Conservation (phyloP, 2,329 filamentous ascomycete genomes). For the Sphaerostilbella broomeana region DNA sequence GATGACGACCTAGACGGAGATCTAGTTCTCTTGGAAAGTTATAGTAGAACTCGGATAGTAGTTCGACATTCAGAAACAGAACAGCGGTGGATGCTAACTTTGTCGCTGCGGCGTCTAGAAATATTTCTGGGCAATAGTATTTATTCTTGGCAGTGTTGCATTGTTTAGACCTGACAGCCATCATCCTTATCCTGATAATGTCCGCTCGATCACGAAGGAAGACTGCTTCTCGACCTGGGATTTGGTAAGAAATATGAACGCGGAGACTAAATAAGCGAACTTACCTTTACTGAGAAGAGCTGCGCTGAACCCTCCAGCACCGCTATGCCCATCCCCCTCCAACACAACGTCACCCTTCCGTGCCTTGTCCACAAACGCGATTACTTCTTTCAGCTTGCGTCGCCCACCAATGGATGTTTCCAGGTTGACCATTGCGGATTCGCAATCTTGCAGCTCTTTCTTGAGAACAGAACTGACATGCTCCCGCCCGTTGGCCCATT, state of each 20-base stretch:
- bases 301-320: constrained; percentile 89
- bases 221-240: constrained; percentile 75
- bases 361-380: constrained; percentile 84
- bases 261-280: constrained; percentile 16
- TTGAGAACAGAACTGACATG: constrained; percentile 78
- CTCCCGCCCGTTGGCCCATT: constrained; percentile 81
- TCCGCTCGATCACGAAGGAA: constrained; percentile 90
- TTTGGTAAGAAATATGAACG: constrained; percentile 20
- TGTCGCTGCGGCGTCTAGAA: constrained; percentile 93
- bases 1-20: constrained; percentile 71
- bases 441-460: constrained; percentile 77
- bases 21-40: constrained; percentile 94
- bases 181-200: constrained; percentile 81
- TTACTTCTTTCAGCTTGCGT: constrained; percentile 82
- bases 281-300: constrained; percentile 76
- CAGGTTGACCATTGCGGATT: constrained; percentile 66
- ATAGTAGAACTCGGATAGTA: constrained; percentile 96
- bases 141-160: constrained; percentile 81
- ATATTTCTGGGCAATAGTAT: constrained; percentile 94
- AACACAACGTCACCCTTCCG: constrained; percentile 77
- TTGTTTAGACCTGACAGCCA: constrained; percentile 85
- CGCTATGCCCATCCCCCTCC: constrained; percentile 75
- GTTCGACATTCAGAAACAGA: constrained; percentile 93
- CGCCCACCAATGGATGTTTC: constrained; percentile 74
- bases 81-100: constrained; percentile 94